Evolutionary conservation across 208 protist genomes (phyloP), one percentile per base, ranked within the genome.

Genomic region (Crithidia acanthocephali): DNA sequence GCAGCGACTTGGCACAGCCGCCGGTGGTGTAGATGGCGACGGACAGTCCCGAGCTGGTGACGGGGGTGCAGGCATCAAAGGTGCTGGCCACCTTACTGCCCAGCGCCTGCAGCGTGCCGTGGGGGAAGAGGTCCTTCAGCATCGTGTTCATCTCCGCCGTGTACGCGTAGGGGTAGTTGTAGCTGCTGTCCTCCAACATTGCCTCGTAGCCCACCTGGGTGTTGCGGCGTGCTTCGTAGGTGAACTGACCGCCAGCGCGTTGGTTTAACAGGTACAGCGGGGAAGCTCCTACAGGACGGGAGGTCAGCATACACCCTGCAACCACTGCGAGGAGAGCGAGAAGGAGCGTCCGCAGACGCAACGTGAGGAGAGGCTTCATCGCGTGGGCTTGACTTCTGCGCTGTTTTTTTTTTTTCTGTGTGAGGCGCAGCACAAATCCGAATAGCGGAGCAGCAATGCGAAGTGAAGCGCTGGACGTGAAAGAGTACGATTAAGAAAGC

Each of bases 91-190:
- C 22, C 2, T 1, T 27, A 45, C 18, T 4, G 28, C 22, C 0
- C 18, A 69, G 8, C 3, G 40, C n/a, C 23, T 33, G 22, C 63
- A 76, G 25, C 22, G 52, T 61, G 13, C 8, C 18, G n/a, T 11
- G 13, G 33, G 0, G 15, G 37, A 66, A 47, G 55, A 76, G 53
- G 6, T 30, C 16, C 37, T 58, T 23, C 56, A 76, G 47, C 58
- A 78, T 67, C 13, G 13, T 25, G 59, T 72, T 78, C 72, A 78
- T 78, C n/a, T 61, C 72, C 50, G 55, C 58, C 8, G 64, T 78
- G 72, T 72, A 72, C 47, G 42, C 50, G 60, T 78, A 78, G 40
- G 55, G 56, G 35, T 68, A 78, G 72, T 64, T 59, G 53, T 71
- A 62, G 40, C 27, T 28, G 35, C 8, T 11, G 30, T 62, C 27